A percentile compares a stretch with the other conserved stretches of the same genome.
Evolutionary conservation across 371 early-diverging fungal genomes (phyloP).

Genomic region (Haplosporangium sp.): DNA sequence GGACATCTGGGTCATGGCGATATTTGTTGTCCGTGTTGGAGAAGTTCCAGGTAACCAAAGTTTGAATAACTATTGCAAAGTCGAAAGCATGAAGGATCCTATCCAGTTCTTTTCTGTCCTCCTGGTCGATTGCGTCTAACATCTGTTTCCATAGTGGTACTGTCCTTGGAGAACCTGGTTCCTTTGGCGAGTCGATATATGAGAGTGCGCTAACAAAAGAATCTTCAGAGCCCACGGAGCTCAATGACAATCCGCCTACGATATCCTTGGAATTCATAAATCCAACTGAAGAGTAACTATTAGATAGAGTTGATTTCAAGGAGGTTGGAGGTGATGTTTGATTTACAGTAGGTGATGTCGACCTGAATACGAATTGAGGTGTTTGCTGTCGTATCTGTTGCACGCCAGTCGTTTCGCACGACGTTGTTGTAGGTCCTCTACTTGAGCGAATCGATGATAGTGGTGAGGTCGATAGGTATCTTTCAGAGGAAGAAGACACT

Average conservation of each 20-base stretch:
- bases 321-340: not conserved
- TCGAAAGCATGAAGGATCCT: slow-evolving; percentile 43
- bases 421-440: slow-evolving; percentile 4
- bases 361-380: slow-evolving; percentile 24
- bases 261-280: slow-evolving; percentile 24
- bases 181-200: slow-evolving; percentile 44
- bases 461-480: slow-evolving; percentile 6
- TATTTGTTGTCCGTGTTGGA: slow-evolving; percentile 67
- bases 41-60: slow-evolving; percentile 66
- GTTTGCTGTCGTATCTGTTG: slow-evolving; percentile 31
- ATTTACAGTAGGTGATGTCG: slow-evolving; percentile 16
- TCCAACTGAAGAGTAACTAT: not conserved
- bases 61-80: slow-evolving; percentile 60
- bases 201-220: slow-evolving; percentile 51
- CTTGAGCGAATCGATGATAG: slow-evolving; percentile 11
- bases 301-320: not conserved
- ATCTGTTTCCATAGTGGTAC: slow-evolving; percentile 53
- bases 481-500: not conserved
- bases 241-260: slow-evolving; percentile 28
- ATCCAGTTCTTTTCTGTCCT: slow-evolving; percentile 43
- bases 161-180: slow-evolving; percentile 42
- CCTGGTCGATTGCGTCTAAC: slow-evolving; percentile 42
- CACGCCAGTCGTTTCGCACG: not conserved
- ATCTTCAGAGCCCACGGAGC: slow-evolving; percentile 43
- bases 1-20: slow-evolving; percentile 66